These are phyloP conservation scores for Elongisporangium senticosum DNA, from an alignment of 352 stramenopile genomes.

Conservation along the genomic window DNA sequence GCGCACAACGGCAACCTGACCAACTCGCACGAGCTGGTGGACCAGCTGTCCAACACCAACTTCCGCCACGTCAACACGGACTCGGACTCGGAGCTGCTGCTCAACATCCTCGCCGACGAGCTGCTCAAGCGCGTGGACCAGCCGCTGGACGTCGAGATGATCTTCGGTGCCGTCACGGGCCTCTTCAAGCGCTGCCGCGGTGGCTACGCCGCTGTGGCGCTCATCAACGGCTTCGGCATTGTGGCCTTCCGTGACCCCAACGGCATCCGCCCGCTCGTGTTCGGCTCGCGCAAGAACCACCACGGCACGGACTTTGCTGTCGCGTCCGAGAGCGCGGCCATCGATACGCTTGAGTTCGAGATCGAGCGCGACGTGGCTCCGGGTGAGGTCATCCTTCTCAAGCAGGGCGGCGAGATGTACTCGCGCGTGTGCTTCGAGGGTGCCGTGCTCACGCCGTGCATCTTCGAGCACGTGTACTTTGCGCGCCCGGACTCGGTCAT, in stretches of 20 bases:
- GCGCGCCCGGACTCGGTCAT: conserved; percentile 98
- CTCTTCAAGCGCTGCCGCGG: conserved; percentile 95
- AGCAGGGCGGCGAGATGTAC: conserved; percentile 80
- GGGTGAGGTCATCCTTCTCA: conserved; percentile 96
- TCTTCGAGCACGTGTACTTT: conserved; percentile 99
- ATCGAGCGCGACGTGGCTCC: conserved; percentile 94
- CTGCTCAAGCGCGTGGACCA: conserved; percentile 80
- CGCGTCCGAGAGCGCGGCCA: conserved; percentile 97
- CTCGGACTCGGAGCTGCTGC: conserved; percentile 97
- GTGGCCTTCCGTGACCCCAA: conserved; percentile 98
- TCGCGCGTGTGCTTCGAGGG: conserved; percentile 76
- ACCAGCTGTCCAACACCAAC: conserved; percentile 89
- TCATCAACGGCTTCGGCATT: conserved; percentile 97
- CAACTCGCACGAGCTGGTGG: conserved; percentile 94
- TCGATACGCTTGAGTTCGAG: conserved; percentile 97
- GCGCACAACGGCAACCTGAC: conserved; percentile 99
- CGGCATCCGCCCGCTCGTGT: conserved; percentile 96
- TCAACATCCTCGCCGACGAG: conserved; percentile 98
- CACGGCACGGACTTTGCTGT: conserved; percentile 92
- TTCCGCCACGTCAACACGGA: conserved; percentile 98
- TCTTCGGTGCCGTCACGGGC: conserved; percentile 88
- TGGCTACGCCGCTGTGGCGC: conserved; percentile 94
- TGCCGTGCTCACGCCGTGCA: conserved; percentile 90
- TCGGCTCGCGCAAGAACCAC: conserved; percentile 82
- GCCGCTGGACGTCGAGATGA: conserved; percentile 63